Evolutionary conservation across 2,329 filamentous ascomycete species (phyloP).

Genomic region (Cordyceps cicadae): DNA sequence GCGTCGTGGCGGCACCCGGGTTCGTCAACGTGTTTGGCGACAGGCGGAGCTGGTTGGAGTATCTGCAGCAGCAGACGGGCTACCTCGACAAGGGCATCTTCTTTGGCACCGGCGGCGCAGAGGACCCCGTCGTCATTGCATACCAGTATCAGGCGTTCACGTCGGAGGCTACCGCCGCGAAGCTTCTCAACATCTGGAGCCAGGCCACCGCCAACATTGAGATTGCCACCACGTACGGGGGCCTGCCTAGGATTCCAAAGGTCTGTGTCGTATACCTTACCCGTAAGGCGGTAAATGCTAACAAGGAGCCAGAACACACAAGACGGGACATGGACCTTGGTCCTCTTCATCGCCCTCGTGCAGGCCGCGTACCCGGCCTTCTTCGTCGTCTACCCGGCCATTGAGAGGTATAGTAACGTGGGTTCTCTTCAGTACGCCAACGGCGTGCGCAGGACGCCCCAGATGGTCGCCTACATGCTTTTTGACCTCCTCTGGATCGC

Average conservation of each 20-base stretch:
- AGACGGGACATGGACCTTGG: constrained; percentile 51
- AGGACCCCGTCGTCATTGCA: constrained; percentile 14
- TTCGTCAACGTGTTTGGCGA: constrained; percentile 12
- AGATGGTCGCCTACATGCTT: constrained; percentile 70
- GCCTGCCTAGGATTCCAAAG: constrained; percentile 49
- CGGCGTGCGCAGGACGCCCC: constrained; percentile 64
- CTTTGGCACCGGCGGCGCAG: constrained; percentile 1
- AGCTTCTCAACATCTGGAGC: constrained; percentile 16
- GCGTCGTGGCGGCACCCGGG: not conserved
- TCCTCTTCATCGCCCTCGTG: constrained; percentile 62
- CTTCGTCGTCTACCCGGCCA: constrained; percentile 70
- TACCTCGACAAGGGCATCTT: constrained; percentile 10
- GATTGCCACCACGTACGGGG: constrained; percentile 49
- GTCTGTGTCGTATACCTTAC: not conserved
- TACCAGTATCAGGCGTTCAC: constrained; percentile 10
- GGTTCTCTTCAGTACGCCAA: constrained; percentile 79
- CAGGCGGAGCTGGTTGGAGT: constrained; percentile 8
- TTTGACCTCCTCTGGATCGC: constrained; percentile 73
- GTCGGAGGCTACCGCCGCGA: not conserved
- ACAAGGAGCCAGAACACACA: constrained; percentile 38
- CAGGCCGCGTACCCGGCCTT: constrained; percentile 59
- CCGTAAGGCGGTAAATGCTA: not conserved
- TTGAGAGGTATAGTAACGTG: constrained; percentile 67
- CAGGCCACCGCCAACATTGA: constrained; percentile 20
- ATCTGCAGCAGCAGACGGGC: constrained; percentile 8